Evolutionary conservation across 2,329 filamentous ascomycete genomes (phyloP).

Genomic region (Pochonia chlamydosporia): DNA sequence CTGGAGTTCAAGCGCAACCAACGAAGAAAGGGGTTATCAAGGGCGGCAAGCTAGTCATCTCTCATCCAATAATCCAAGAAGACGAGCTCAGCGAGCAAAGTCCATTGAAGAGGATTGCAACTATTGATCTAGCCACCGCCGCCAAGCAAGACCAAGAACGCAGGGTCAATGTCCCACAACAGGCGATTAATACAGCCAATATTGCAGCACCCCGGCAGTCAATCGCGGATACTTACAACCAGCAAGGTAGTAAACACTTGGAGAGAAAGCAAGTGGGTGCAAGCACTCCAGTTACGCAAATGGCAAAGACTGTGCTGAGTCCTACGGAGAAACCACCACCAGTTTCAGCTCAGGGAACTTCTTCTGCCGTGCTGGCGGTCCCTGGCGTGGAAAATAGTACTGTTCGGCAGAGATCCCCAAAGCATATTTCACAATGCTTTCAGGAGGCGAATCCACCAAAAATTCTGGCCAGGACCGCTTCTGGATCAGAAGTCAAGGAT

Average conservation of each 20-base stretch:
- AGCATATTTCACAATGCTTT: slow-evolving; percentile 21
- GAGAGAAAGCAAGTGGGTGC: slow-evolving; percentile 32
- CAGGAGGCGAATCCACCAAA: not conserved
- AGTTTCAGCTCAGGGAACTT: slow-evolving; percentile 17
- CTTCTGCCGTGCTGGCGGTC: slow-evolving; percentile 28
- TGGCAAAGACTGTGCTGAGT: slow-evolving; percentile 5
- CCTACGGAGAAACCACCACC: slow-evolving; percentile 4
- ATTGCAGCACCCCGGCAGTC: not conserved
- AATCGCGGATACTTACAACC: not conserved
- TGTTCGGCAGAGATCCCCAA: slow-evolving; percentile 46
- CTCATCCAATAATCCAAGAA: slow-evolving; percentile 38
- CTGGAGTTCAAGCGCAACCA: slow-evolving; percentile 11
- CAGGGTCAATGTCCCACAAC: slow-evolving; percentile 24
- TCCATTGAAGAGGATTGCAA: slow-evolving; percentile 39
- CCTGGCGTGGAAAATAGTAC: slow-evolving; percentile 33
- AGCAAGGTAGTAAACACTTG: slow-evolving; percentile 18
- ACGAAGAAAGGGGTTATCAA: slow-evolving; percentile 21
- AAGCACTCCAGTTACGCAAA: not conserved
- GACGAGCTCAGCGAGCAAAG: slow-evolving; percentile 24
- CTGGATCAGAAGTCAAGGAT: not conserved
- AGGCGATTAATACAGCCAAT: slow-evolving; percentile 17
- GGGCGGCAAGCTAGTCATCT: slow-evolving; percentile 40
- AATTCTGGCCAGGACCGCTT: not conserved
- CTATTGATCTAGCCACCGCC: slow-evolving; percentile 44
- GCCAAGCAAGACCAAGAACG: slow-evolving; percentile 39